Evolutionary conservation across 129 eudicot species (phyloP), one percentile per base, ranked within the genome.

Genomic region (Erigeron canadensis): DNA sequence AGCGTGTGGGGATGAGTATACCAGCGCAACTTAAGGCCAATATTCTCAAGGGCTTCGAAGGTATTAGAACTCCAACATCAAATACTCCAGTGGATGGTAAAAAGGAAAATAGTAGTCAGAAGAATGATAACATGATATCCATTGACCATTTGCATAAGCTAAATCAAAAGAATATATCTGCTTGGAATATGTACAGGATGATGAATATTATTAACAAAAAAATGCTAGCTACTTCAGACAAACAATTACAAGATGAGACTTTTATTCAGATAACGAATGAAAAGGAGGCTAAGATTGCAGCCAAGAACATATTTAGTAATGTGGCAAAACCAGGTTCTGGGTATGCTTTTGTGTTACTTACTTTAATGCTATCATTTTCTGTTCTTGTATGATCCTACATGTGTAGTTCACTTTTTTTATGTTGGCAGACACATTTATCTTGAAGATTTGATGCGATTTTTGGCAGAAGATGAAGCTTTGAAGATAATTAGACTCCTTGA

Each of bases 141-240:
- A 86, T 86, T 65, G 92, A 86, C 78, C 88, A 84, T 59, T 75
- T 89, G 78, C 89, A 89, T 69, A 80, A 86, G 84, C 19, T 89
- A 70, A 86, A 86, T 73, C 92, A 89, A 74, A 78, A 81, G 77
- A 89, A 89, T 38, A 70, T 89, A 15, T 89, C 96, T 0, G 96
- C 96, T 66, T 89, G 94, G 96, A 89, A 89, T 65, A 89, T 89
- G 96, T 84, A 78, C 63, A 86, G 90, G 81, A 75, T 89, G 88
- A 81, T 84, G 86, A 84, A 81, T 44, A 77, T 85, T 45, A 78
- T 89, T 43, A 80, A 85, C 45, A 73, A 72, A 7, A 88, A 90
- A 13, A 72, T 81, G 44, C 72, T 89, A 5, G 77, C 96, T 2
- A 89, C 86, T 63, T 78, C 81, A 15, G 90, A 89, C 76, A 90